These are phyloP conservation scores for Eucalyptus regnans DNA, from an alignment of 345 rosid genomes.

Conservation along the genomic window DNA sequence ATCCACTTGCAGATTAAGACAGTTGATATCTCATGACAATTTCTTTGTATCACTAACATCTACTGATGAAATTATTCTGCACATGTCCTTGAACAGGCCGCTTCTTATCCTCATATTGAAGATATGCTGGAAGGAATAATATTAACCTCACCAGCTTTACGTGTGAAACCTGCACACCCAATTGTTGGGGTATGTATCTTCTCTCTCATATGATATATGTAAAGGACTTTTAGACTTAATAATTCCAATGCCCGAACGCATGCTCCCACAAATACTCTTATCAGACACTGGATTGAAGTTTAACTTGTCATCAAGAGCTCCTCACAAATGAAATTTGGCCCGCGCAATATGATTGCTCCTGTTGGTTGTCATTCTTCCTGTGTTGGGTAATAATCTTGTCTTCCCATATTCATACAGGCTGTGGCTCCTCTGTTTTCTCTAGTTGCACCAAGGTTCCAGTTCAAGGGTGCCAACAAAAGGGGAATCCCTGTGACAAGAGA, in stretches of 20 bases:
- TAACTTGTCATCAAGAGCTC: neutral
- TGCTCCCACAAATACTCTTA: neutral
- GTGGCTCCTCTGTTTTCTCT: conserved; percentile 87
- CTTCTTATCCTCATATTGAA: conserved; percentile 41
- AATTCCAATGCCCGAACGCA: fast-evolving
- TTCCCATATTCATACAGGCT: conserved; percentile 36
- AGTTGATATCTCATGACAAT: neutral
- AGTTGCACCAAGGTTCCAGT: conserved; percentile 72
- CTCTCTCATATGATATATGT: neutral
- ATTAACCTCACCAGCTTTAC: conserved; percentile 88
- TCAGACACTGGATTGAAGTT: neutral
- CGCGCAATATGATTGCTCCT: neutral
- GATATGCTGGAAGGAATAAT: conserved; percentile 75
- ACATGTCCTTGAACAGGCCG: conserved; percentile 31
- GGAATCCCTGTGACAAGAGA: conserved; percentile 96
- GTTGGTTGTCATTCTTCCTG: neutral
- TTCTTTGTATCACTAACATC: neutral
- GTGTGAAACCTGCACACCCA: conserved; percentile 94
- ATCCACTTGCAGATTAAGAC: neutral
- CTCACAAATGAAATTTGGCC: neutral
- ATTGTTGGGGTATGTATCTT: conserved; percentile 64
- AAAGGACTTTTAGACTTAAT: neutral
- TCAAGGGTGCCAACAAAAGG: conserved; percentile 97
- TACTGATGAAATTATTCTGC: neutral
- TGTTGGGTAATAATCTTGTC: neutral